Conservation (phyloP, 495 filamentous ascomycete genomes). For the Penicilliopsis zonata region DNA sequence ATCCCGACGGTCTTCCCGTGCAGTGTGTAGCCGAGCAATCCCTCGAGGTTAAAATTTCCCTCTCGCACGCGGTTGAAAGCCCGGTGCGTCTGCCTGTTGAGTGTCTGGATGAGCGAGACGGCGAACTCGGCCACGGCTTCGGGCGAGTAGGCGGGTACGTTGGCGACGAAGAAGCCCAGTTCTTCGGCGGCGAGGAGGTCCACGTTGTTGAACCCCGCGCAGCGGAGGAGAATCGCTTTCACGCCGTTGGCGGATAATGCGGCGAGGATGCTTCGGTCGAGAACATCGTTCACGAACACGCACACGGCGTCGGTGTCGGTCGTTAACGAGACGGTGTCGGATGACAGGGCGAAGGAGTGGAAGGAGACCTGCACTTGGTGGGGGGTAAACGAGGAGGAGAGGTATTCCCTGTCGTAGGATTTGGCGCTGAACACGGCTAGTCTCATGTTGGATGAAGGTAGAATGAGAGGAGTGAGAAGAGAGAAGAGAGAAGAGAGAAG, state of each 20-base stretch:
- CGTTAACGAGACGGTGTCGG: conserved; percentile 45
- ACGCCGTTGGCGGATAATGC: conserved; percentile 35
- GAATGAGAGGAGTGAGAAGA: no score
- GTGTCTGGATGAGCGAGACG: conserved; percentile 51
- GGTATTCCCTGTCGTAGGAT: conserved; percentile 44
- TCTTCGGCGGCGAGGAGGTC: conserved; percentile 42
- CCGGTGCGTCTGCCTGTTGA: conserved; percentile 60
- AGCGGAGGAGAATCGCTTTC: conserved; percentile 50
- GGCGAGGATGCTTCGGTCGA: conserved; percentile 37
- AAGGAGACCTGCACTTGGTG: conserved; percentile 30
- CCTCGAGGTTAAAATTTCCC: conserved; percentile 56
- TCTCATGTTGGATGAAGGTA: conserved; percentile 34
- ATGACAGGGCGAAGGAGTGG: conserved; percentile 43
- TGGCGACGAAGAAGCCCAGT: conserved; percentile 51
- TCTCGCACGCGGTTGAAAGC: conserved; percentile 63
- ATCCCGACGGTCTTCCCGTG: conserved; percentile 43
- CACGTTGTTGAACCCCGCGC: conserved; percentile 62
- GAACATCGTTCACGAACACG: conserved; percentile 59
- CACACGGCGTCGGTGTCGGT: conserved; percentile 45
- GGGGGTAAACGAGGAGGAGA: conserved; percentile 19
- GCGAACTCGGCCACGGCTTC: conserved; percentile 66
- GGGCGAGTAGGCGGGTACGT: conserved; percentile 57
- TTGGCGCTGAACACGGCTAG: conserved; percentile 52
- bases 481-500: no score
- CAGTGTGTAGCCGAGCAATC: conserved; percentile 49